These are phyloP conservation scores for Cryphonectria carpinicola DNA, from an alignment of 2,329 filamentous ascomycete species.

Conservation along the genomic window DNA sequence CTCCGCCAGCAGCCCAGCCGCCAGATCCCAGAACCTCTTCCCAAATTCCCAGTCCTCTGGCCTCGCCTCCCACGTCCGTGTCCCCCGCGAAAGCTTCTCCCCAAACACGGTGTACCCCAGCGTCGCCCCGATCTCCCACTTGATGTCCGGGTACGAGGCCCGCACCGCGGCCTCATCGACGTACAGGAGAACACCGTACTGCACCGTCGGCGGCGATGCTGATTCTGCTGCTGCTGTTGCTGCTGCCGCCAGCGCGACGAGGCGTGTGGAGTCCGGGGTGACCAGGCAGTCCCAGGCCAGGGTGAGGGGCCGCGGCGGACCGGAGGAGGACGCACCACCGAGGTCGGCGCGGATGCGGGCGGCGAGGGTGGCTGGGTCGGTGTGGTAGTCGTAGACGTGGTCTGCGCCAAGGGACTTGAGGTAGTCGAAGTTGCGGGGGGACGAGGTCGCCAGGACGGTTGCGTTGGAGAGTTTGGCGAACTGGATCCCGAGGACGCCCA, in stretches of 20 bases:
- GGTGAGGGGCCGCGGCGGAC: conserved; percentile 12
- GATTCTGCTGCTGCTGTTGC: not conserved
- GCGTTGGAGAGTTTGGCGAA: conserved; percentile 43
- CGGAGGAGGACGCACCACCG: not conserved
- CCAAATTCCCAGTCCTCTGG: conserved; percentile 39
- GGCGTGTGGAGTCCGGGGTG: conserved; percentile 16
- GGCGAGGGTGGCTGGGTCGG: conserved; percentile 17
- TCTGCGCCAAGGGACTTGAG: conserved; percentile 28
- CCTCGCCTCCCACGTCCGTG: conserved; percentile 19
- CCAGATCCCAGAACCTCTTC: conserved; percentile 40
- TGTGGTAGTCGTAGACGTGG: conserved; percentile 27
- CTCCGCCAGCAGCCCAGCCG: conserved; percentile 37
- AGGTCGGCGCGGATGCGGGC: conserved; percentile 15
- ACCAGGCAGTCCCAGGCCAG: conserved; percentile 29
- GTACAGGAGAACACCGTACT: conserved; percentile 9
- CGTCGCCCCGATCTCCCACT: conserved; percentile 29
- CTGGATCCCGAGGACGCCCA: conserved; percentile 53
- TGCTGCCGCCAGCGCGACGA: conserved; percentile 19
- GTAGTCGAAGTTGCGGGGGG: conserved; percentile 33
- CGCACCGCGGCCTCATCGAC: conserved; percentile 33
- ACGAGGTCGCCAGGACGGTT: conserved; percentile 42
- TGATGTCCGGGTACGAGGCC: conserved; percentile 44
- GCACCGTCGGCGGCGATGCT: too few species aligned
- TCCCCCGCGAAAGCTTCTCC: conserved; percentile 33
- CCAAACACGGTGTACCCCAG: conserved; percentile 41